These are phyloP conservation scores for Xylariaceae sp. DNA, from an alignment of 2,329 filamentous ascomycete species.

Conservation along the genomic window DNA sequence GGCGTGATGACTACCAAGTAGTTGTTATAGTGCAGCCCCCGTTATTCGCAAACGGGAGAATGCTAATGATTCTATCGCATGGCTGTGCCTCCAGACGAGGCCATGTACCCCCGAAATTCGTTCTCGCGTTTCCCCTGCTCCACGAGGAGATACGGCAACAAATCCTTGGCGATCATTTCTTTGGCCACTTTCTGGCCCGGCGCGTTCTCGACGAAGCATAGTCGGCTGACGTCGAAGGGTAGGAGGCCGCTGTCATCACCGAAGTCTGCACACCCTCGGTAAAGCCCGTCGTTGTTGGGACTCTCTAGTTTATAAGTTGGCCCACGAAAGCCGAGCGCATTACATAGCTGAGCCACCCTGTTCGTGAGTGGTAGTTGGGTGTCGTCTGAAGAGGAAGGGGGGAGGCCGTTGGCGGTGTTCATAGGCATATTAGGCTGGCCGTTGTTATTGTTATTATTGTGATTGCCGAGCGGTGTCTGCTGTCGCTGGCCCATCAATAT, in stretches of 20 bases:
- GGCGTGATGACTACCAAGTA: no score
- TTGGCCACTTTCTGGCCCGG: conserved; percentile 34
- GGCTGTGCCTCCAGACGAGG: not conserved
- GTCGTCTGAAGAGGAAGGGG: conserved; percentile 18
- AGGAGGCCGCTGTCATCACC: conserved; percentile 8
- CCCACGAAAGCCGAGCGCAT: conserved; percentile 28
- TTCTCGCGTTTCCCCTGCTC: conserved; percentile 19
- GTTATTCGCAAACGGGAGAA: no score
- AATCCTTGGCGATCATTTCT: conserved; percentile 36
- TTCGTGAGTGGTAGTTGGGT: conserved; percentile 18
- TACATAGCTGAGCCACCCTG: conserved; percentile 32
- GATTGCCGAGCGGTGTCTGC: not conserved
- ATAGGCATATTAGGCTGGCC: not conserved
- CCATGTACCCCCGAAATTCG: conserved; percentile 1
- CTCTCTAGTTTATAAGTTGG: conserved; percentile 34
- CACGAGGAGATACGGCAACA: conserved; percentile 35
- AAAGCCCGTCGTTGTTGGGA: conserved; percentile 27
- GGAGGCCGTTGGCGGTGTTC: conserved; percentile 16
- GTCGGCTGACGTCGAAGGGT: conserved; percentile 9
- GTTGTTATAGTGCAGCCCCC: no score
- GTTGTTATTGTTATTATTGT: not conserved
- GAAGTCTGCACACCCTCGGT: conserved; percentile 31
- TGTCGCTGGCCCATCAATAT: conserved; percentile 21
- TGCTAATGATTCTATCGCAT: not conserved
- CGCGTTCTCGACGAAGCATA: conserved; percentile 24